Percentiles rank a stretch among this genome's conserved stretches.
Evolutionary conservation across 2,329 filamentous ascomycete species (phyloP).

Genomic region (Aspergillus intermedius): DNA sequence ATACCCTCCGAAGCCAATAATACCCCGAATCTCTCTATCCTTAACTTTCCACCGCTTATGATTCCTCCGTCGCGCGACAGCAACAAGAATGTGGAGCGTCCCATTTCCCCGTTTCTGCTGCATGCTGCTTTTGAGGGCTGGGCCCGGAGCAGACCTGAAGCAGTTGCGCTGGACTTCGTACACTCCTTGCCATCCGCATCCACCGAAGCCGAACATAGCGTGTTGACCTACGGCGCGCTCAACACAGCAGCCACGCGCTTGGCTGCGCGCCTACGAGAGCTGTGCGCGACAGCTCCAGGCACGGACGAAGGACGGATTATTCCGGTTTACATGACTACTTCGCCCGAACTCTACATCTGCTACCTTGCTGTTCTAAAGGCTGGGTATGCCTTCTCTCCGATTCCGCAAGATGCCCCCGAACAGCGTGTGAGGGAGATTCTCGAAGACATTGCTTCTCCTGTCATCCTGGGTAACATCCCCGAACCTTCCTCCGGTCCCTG

Average conservation of each 20-base stretch:
- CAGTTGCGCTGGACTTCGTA: slow-evolving; percentile 22
- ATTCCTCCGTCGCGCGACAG: slow-evolving; percentile 13
- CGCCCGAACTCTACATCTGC: slow-evolving; percentile 33
- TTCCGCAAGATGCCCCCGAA: slow-evolving; percentile 30
- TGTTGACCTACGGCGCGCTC: slow-evolving; percentile 20
- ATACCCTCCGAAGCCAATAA: background rate
- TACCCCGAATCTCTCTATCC: slow-evolving; percentile 14
- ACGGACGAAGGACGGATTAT: slow-evolving; percentile 14
- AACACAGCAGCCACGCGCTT: slow-evolving; percentile 17
- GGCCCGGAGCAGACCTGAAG: slow-evolving; percentile 15
- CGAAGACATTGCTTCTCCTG: slow-evolving; percentile 19
- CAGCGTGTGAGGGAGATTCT: slow-evolving; percentile 23
- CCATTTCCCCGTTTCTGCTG: slow-evolving; percentile 12
- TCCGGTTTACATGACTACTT: slow-evolving; percentile 25
- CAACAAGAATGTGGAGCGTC: slow-evolving; percentile 1
- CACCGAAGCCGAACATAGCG: slow-evolving; percentile 14
- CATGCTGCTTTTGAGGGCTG: slow-evolving; percentile 22
- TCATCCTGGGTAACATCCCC: slow-evolving; percentile 15
- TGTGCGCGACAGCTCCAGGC: slow-evolving; percentile 3
- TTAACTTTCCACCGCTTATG: slow-evolving; percentile 21
- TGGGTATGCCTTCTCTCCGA: slow-evolving; percentile 31
- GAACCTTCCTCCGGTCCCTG: slow-evolving; percentile 10
- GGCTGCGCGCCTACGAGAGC: slow-evolving; percentile 12
- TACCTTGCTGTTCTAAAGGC: slow-evolving; percentile 33
- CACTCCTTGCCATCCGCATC: slow-evolving; percentile 15